Conservation (phyloP, 1,284 basidiomycete species). For the Puccinia brachypodii region DNA sequence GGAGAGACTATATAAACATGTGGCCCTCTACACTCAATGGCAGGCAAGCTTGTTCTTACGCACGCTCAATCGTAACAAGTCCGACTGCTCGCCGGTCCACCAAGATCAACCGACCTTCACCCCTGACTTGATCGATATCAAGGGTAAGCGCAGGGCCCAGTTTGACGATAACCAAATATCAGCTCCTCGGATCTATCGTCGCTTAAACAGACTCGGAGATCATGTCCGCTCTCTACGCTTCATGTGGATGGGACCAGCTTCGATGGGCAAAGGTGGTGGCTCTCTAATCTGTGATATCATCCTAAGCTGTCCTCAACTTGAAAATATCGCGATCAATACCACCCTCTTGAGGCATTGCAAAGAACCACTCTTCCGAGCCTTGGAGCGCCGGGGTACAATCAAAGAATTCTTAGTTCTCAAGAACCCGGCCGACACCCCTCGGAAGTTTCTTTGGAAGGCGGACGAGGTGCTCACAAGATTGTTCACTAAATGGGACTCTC, state of each 20-base stretch:
- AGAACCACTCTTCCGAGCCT: slow-evolving; percentile 28
- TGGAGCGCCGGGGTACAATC: background rate
- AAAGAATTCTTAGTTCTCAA: slow-evolving; percentile 24
- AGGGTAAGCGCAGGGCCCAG: slow-evolving; percentile 19
- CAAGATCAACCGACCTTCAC: background rate
- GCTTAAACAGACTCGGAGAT: slow-evolving; percentile 27
- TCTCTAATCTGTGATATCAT: slow-evolving; percentile 36
- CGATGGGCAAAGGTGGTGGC: slow-evolving; percentile 30
- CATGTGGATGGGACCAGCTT: slow-evolving; percentile 27
- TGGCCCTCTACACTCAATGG: slow-evolving; percentile 14
- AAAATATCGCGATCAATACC: slow-evolving; percentile 19
- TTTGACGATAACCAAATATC: background rate
- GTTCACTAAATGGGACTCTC: slow-evolving; percentile 26
- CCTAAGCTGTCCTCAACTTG: background rate
- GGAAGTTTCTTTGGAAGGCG: slow-evolving; percentile 2
- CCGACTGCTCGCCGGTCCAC: background rate
- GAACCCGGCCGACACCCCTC: background rate
- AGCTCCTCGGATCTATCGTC: slow-evolving; percentile 19
- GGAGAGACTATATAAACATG: slow-evolving; percentile 22
- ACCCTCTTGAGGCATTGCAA: slow-evolving; percentile 22
- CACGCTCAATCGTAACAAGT: slow-evolving; percentile 8
- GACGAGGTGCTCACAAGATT: slow-evolving; percentile 20
- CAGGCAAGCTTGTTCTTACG: slow-evolving; percentile 34
- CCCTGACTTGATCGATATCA: background rate
- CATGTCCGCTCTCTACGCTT: slow-evolving; percentile 22